Evolutionary conservation across 257 asterid genomes (phyloP).

Genomic region (Sherardia arvensis): DNA sequence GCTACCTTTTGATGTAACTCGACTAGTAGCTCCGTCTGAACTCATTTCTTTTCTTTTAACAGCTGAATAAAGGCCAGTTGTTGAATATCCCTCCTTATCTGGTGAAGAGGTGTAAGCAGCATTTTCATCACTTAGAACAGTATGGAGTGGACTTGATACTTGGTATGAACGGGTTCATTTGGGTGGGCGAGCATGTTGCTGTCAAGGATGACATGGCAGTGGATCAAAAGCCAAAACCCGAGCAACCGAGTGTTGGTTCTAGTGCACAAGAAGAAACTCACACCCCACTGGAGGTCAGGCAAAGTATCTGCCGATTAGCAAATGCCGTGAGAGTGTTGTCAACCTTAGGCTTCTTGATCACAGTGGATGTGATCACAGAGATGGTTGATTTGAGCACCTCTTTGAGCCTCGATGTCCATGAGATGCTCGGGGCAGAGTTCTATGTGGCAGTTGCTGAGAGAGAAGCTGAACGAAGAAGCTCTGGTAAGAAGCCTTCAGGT

Average conservation of each 20-base stretch:
- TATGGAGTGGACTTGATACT: conserved; percentile 78
- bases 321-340: conserved; percentile 74
- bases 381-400: conserved; percentile 41
- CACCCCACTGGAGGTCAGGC: conserved; percentile 53
- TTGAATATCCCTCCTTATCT: conserved; percentile 68
- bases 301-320: conserved; percentile 66
- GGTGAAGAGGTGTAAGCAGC: conserved; percentile 85
- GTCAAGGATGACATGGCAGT: conserved; percentile 57
- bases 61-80: conserved; percentile 85
- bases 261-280: conserved; percentile 33
- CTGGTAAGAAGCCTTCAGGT: conserved; percentile 22
- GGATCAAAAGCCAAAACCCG: conserved; percentile 43
- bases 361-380: conserved; percentile 45
- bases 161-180: conserved; percentile 83
- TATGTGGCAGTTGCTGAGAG: conserved; percentile 75
- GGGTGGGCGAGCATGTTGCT: conserved; percentile 88
- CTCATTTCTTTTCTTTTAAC: conserved; percentile 4
- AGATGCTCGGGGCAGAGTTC: conserved; percentile 87
- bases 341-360: conserved; percentile 57
- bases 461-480: conserved; percentile 65
- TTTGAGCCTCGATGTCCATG: conserved; percentile 53
- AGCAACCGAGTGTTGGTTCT: conserved; percentile 22
- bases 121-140: conserved; percentile 69
- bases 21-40: conserved; percentile 2
- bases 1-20: not conserved